phyloP scores from a whole-genome alignment of 2,329 filamentous ascomycete species.

The Tolypocladium ophioglossoides region DNA sequence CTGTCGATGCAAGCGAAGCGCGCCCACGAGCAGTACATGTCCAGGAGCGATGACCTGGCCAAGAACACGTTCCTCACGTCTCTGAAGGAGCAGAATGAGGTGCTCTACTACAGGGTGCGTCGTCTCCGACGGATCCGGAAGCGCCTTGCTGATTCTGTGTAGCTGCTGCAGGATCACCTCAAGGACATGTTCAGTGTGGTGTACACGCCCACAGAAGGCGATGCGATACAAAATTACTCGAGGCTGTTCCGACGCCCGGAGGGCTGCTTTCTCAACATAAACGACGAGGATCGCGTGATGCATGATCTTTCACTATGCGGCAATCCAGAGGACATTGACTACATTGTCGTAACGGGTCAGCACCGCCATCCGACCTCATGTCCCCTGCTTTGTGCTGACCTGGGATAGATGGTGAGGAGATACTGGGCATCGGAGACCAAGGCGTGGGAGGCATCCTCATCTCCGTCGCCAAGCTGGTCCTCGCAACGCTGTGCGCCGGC shows the following conservation, averaged over 20 bases:
- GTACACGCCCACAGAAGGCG: constrained; percentile 83
- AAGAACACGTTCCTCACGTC: constrained; percentile 86
- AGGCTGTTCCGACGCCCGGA: constrained; percentile 66
- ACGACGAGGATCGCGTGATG: constrained; percentile 54
- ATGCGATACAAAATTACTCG: constrained; percentile 80
- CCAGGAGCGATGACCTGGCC: constrained; percentile 51
- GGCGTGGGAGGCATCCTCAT: constrained; percentile 79
- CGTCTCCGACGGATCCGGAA: not conserved
- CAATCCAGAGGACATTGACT: constrained; percentile 63
- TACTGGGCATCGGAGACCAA: constrained; percentile 82
- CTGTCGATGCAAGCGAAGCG: constrained; percentile 67
- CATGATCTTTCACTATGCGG: constrained; percentile 60
- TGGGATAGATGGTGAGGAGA: constrained; percentile 49
- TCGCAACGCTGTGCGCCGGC: constrained; percentile 80
- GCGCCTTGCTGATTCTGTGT: not conserved
- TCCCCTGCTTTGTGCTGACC: no score
- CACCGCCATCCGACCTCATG: constrained; percentile 5
- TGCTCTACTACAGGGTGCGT: constrained; percentile 64
- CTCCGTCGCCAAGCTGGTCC: constrained; percentile 69
- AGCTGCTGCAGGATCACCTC: constrained; percentile 67
- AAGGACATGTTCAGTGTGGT: constrained; percentile 87
- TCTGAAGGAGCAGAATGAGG: constrained; percentile 75
- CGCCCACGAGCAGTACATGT: constrained; percentile 71
- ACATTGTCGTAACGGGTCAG: constrained; percentile 75
- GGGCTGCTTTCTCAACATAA: constrained; percentile 71